These are phyloP conservation scores for Sarocladiaceae sp. DNA, from an alignment of 2,329 filamentous ascomycete genomes.

Conservation along the genomic window DNA sequence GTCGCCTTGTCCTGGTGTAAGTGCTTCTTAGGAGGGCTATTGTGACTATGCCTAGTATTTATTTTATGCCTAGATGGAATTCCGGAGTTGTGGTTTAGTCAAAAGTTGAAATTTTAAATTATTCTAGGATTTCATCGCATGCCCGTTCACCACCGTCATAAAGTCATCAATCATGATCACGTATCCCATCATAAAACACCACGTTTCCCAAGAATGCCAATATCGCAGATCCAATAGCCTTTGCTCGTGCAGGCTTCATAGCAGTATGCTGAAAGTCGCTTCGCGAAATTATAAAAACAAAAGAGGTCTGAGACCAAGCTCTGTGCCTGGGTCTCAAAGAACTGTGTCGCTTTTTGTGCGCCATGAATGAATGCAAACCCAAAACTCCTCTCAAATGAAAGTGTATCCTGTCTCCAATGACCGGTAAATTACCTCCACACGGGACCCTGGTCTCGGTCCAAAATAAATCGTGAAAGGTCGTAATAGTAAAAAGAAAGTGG, in stretches of 20 bases:
- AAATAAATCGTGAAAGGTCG: neutral
- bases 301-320: too few relatives aligned
- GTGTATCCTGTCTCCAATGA: slow-evolving; percentile 2
- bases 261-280: neutral
- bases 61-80: too few relatives aligned
- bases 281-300: neutral
- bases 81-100: too few relatives aligned
- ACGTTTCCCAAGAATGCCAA: neutral
- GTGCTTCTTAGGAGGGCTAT: too few relatives aligned
- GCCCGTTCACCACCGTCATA: neutral
- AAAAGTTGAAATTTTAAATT: too few relatives aligned
- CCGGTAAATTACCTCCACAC: neutral
- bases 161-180: neutral
- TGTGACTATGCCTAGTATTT: too few relatives aligned
- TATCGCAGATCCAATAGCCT: neutral
- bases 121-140: neutral
- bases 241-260: neutral
- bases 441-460: neutral
- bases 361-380: neutral
- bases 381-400: slow-evolving; percentile 1
- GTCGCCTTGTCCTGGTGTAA: too few relatives aligned
- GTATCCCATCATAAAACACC: too few relatives aligned
- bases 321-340: too few relatives aligned
- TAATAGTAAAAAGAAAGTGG: neutral
- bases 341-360: slow-evolving; percentile 1